Evolutionary conservation across 108 stramenopile species (phyloP).

Genomic region (Nannochloropsis granulata): DNA sequence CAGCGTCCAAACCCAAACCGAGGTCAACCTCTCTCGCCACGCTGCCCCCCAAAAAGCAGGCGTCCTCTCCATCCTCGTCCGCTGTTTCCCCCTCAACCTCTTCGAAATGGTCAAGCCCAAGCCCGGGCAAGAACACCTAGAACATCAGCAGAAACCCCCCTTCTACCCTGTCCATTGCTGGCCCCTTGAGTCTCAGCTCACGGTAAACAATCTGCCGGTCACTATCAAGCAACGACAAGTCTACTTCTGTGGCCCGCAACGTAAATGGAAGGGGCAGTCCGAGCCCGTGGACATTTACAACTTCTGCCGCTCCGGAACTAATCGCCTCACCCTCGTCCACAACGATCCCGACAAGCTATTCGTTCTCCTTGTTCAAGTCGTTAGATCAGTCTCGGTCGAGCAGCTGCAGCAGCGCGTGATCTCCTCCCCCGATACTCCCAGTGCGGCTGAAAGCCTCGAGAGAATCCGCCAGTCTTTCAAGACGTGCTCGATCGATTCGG

Average conservation of each 20-base stretch:
- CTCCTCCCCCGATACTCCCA: background rate
- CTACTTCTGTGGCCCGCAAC: conserved; percentile 3
- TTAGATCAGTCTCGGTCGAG: background rate
- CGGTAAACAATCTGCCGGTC: background rate
- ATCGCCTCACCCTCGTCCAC: conserved; percentile 1
- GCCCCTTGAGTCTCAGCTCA: conserved; percentile 20
- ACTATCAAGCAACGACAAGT: conserved; percentile 23
- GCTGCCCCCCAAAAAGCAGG: background rate
- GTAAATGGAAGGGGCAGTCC: conserved; percentile 20
- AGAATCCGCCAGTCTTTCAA: conserved; percentile 20
- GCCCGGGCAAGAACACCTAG: background rate
- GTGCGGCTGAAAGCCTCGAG: conserved; percentile 6
- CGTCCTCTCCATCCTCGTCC: background rate
- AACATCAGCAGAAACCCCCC: background rate
- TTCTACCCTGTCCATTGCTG: conserved; percentile 2
- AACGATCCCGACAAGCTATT: background rate
- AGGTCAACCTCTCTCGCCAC: background rate
- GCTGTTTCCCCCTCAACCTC: background rate
- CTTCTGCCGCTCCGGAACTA: background rate
- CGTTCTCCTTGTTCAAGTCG: background rate
- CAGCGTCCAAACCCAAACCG: background rate
- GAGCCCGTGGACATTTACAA: conserved; percentile 11
- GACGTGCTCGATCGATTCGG: background rate
- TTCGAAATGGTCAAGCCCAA: background rate
- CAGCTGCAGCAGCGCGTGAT: background rate